A percentile compares a stretch with the other conserved stretches of the same genome.
Conservation (phyloP, 441 rosid genomes). For the Eruca vesicaria region DNA sequence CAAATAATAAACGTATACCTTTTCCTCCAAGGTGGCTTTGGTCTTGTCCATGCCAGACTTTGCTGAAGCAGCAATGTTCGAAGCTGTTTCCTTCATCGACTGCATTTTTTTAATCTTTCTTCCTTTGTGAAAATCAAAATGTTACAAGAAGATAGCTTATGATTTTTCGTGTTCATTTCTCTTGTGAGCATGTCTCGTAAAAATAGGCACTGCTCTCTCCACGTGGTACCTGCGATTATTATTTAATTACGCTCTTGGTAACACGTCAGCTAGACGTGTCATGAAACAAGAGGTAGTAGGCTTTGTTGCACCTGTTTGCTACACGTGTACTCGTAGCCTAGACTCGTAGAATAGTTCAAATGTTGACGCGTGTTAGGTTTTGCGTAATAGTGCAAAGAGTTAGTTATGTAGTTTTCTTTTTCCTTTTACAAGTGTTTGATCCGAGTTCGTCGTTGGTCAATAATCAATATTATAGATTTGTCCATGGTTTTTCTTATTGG, state of each 20-base stretch:
- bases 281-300: conserved; percentile 23
- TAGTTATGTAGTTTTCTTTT: background rate
- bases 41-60: conserved; percentile 67
- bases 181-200: background rate
- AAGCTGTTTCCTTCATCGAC: conserved; percentile 54
- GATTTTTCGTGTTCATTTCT: background rate
- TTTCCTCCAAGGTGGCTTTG: conserved; percentile 56
- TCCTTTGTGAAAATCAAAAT: background rate
- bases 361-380: conserved; percentile 15
- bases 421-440: background rate
- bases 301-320: conserved; percentile 1
- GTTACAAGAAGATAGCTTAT: background rate
- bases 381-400: background rate
- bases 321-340: conserved; percentile 21
- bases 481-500: background rate
- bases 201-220: conserved; percentile 12
- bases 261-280: conserved; percentile 23
- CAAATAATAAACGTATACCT: conserved; percentile 37
- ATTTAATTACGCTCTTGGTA: conserved; percentile 12
- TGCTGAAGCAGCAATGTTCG: conserved; percentile 69
- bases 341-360: background rate
- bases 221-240: conserved; percentile 5
- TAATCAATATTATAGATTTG: background rate
- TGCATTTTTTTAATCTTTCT: conserved; percentile 41
- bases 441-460: background rate